Evolutionary conservation across 2,329 filamentous ascomycete genomes (phyloP), one percentile per base, ranked within the genome.

Genomic region (Talaromyces sp.): DNA sequence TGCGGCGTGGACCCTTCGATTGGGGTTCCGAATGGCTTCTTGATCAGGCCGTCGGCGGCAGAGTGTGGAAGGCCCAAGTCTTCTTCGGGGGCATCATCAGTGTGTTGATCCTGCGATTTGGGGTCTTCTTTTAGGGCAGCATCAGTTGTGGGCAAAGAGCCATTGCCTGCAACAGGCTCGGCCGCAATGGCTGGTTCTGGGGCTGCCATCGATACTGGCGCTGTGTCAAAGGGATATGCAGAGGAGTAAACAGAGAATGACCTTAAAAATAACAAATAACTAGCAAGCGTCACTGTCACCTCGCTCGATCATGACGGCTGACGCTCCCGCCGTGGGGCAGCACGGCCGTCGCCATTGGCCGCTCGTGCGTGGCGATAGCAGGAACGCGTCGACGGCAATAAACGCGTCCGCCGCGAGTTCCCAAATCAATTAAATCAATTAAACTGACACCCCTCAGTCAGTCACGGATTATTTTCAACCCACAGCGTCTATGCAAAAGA

Each of bases 21-120:
- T 1, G 88, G 88, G 9, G 75, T 71, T n/a, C 77, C 73, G 65
- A 91, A 81, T 36, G 88, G 88, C 51, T 82, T 87, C 66, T 81
- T 81, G 59, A 81, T 73, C 22, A 70, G 62, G 55, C 72, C 67
- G 52, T 66, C 62, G 13, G 58, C 36, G 36, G 51, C 56, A 17
- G 63, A 32, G 10, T 55, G 33, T 22, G 53, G 57, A 15, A 61
- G 55, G 36, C 30, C 19, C 1, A 32, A 30, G 13, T 64, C 51
- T 39, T 63, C 8, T 27, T 53, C 58, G 25, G 60, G 58, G 27
- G 61, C 52, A 39, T 61, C 62, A 44, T 60, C 52, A 27, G 64
- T 36, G 56, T 62, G 53, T 53, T 8, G 13, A 25, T 47, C 44
- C 13, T 36, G 33, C 33, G 33, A 36, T 2, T 47, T 19, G n/a